Evolutionary conservation across 139 green algal species (phyloP).

Genomic region (Coelastrella sp.): DNA sequence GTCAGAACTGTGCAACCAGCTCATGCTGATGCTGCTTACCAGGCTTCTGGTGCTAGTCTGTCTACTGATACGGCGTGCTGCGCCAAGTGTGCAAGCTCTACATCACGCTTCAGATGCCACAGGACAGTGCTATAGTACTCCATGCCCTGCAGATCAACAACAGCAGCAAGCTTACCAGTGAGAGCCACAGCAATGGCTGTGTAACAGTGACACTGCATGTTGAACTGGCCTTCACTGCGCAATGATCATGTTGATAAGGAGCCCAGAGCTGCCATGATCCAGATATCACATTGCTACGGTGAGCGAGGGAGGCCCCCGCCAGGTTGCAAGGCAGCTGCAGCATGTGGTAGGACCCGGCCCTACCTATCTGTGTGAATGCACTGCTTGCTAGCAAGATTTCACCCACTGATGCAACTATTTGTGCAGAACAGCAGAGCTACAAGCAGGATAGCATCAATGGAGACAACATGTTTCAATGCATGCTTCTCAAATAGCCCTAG

Average conservation of each 20-base stretch:
- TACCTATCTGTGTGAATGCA: no score
- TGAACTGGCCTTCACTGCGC: neutral
- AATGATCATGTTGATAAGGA: neutral
- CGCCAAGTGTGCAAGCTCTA: slow-evolving; percentile 91
- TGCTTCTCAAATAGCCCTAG: no score
- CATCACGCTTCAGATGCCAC: slow-evolving; percentile 95
- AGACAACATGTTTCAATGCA: no score
- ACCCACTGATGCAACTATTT: no score
- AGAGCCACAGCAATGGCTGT: no score
- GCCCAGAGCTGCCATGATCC: neutral
- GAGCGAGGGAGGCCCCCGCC: no score
- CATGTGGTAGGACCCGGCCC: no score
- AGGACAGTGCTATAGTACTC: slow-evolving; percentile 96
- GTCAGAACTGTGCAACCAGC: neutral
- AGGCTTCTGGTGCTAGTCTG: slow-evolving; percentile 78
- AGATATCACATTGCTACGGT: neutral
- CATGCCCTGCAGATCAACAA: slow-evolving; percentile 72
- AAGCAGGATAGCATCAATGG: no score
- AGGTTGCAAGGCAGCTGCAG: no score
- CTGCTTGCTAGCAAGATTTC: neutral
- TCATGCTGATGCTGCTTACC: slow-evolving; percentile 25
- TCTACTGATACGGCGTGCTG: slow-evolving; percentile 87
- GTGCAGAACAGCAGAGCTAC: no score
- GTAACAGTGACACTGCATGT: neutral
- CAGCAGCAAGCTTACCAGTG: neutral